Percentiles rank a stretch among this genome's conserved stretches.
phyloP scores from a whole-genome alignment of 2,329 filamentous ascomycete species.

The Aureobasidium sp. region DNA sequence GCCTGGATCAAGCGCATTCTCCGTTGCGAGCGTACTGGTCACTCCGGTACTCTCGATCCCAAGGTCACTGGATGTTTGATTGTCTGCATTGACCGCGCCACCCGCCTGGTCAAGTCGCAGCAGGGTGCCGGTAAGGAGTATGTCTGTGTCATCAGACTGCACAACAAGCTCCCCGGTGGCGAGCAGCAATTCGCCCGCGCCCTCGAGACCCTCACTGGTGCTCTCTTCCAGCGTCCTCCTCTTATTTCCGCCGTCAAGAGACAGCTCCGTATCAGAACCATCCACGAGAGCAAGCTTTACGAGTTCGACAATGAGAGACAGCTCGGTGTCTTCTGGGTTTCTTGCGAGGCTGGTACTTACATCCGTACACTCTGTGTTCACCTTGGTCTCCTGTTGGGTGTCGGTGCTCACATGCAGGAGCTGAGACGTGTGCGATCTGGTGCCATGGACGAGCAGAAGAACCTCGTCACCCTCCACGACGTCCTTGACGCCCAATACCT shows the following conservation, averaged over 20 bases:
- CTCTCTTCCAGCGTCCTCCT: conserved; percentile 92
- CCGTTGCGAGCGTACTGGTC: conserved; percentile 90
- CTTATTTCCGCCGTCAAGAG: conserved; percentile 98
- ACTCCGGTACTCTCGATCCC: conserved; percentile 95
- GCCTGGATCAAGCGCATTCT: conserved; percentile 99
- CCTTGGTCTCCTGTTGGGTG: conserved; percentile 66
- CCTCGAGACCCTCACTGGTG: conserved; percentile 90
- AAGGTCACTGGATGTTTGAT: conserved; percentile 96
- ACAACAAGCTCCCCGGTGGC: conserved; percentile 90
- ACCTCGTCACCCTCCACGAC: conserved; percentile 88
- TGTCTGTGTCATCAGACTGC: conserved; percentile 87
- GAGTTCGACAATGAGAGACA: conserved; percentile 99
- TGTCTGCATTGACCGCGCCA: conserved; percentile 92
- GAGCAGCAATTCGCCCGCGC: conserved; percentile 88
- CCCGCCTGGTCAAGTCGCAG: conserved; percentile 95
- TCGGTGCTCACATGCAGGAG: conserved; percentile 98
- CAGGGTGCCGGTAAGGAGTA: conserved; percentile 99
- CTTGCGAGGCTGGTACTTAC: conserved; percentile 96
- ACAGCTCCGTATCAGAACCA: conserved; percentile 94
- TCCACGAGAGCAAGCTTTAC: conserved; percentile 88
- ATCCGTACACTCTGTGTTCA: conserved; percentile 98
- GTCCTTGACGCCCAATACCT: conserved; percentile 94
- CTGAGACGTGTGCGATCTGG: conserved; percentile 86
- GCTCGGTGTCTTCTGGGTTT: conserved; percentile 97
- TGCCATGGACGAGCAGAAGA: conserved; percentile 86